Evolutionary conservation across 345 rosid species (phyloP).

Genomic region (Eucalyptus shirleyi): DNA sequence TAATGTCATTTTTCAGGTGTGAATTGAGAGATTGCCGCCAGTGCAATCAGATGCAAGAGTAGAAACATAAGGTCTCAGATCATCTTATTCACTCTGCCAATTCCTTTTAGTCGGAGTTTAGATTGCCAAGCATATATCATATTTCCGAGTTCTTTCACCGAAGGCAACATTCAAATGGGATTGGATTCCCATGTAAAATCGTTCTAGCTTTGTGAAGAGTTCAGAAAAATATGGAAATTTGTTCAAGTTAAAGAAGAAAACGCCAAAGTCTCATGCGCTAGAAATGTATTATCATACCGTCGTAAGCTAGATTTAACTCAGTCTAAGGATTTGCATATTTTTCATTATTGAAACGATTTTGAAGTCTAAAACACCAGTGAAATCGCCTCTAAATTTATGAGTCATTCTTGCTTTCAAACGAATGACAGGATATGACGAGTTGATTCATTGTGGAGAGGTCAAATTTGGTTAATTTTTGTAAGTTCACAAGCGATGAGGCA

Average conservation of each 20-base stretch:
- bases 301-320: neutral
- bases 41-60: neutral
- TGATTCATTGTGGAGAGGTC: neutral
- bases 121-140: neutral
- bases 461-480: neutral
- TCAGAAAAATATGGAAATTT: neutral
- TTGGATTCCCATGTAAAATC: neutral
- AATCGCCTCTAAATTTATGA: neutral
- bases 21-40: neutral
- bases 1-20: neutral
- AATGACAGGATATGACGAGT: neutral
- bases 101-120: neutral
- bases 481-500: neutral
- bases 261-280: neutral
- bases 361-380: neutral
- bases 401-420: accelerated
- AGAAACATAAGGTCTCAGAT: neutral
- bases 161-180: neutral
- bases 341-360: neutral
- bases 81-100: neutral
- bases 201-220: neutral
- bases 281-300: neutral
- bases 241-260: neutral
- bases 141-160: neutral
- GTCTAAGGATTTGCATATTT: neutral